Evolutionary conservation across 169 alveolate species (phyloP), one percentile per base, ranked within the genome.

Genomic region (Eimeria acervulina): DNA sequence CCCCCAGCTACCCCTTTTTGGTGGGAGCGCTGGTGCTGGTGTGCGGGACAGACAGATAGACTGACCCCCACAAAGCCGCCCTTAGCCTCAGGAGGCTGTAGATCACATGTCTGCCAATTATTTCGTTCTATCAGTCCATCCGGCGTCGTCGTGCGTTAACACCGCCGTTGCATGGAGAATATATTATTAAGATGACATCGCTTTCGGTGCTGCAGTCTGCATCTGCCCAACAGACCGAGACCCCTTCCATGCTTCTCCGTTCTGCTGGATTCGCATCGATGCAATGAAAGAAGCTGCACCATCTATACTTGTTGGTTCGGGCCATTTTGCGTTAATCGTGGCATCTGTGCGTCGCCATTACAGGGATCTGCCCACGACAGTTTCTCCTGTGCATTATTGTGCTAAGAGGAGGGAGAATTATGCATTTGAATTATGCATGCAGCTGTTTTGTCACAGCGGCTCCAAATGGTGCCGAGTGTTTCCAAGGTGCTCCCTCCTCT

Each of bases 381-480:
- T 66, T 26, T 66, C 36, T 23, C 76, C 40, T 66, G 76, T 66
- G 15, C 68, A 23, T 23, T 17, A 17, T 28, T 63, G 13, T 26
- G 28, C 76, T 51, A 12, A 10, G 15, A 17, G 59, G 76, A 26
- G 76, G 76, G 76, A 12, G 76, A 26, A 12, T 26, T 28, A 28
- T 66, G 76, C 76, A 66, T 66, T 66, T 66, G 76, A 66, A n/a
- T n/a, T n/a, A n/a, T n/a, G n/a, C n/a, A n/a, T 51, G 59, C 76
- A 66, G 76, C 76, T 3, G 33, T 26, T 23, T 28, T 66, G 76
- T 66, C 68, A 17, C 15, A 17, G 68, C 21, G 15, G 68, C 21
- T 17, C 68, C 68, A 55, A 55, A 55, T 55, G 68, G 68, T 23
- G 21, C 2, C 21, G 68, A 55, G 15, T 55, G 68, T 28, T 66